Base-by-base conservation (phyloP, 345 rosid species). In the Hibiscus mutabilis region DNA sequence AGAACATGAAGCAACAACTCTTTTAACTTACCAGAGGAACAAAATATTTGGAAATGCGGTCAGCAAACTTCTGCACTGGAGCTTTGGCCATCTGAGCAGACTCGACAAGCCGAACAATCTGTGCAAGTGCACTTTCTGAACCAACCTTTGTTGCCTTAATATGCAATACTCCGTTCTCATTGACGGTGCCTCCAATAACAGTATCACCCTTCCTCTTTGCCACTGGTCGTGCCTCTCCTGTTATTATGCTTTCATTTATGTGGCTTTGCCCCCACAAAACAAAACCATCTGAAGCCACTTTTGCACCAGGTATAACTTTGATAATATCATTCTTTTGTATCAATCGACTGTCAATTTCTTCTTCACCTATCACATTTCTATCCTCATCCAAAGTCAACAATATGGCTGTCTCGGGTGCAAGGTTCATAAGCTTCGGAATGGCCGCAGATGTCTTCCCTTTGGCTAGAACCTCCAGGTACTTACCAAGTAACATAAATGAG, bases 11-110 rank as follows among this genome's bases (percentile, higher is more conserved):
- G 74, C 58, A 19, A 60, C 1, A n/a, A 6, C 18, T 27, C 27
- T 55, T 15, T 51, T 51, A 0, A 16, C 60, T 79, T 71, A 91
- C 98, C 86, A 89, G 73, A 68, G 99, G 99, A 75, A 91, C 99
- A 74, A 94, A 94, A 73, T 44, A 89, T 70, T 87, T 90, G 64
- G 97, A 90, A 66, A 91, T 88, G 3, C 96, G 88, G 68, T 94
- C 99, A 31, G 97, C 97, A 44, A 94, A 82, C 79, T 94, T 94
- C 87, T 94, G 99, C 0, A 89, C 96, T 0, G 99, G 99, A 60
- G 99, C 99, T 86, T 91, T 91, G 19, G 99, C 97, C 83, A 91
- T 78, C 80, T 94, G 99, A 3, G 99, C 99, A 0, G 97, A 91
- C 74, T 94, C 97, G 27, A 94, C 97, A 0, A 91, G 93, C 22